Conservation (phyloP, 2,329 filamentous ascomycete genomes). For the Diaporthe ilicicola region DNA sequence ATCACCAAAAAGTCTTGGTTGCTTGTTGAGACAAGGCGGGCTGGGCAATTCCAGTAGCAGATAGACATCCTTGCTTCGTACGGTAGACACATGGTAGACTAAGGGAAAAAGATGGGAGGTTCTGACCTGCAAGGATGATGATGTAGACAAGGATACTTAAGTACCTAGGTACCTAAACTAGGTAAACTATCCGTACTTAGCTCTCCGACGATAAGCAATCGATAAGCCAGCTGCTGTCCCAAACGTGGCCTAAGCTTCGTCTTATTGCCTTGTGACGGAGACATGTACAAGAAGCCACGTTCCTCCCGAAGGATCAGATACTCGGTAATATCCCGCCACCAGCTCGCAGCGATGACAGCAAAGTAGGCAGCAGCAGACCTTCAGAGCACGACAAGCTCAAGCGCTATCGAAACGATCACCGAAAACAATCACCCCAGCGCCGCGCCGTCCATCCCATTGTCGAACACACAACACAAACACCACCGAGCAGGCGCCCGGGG, state of each 20-base stretch:
- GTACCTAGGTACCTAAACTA: no score
- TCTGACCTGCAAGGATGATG: no score
- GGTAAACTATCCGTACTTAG: background rate
- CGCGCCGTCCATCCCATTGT: background rate
- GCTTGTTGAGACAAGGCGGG: no score
- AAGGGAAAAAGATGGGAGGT: no score
- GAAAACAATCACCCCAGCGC: background rate
- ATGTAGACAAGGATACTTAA: no score
- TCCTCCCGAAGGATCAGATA: background rate
- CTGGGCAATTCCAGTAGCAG: no score
- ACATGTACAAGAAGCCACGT: conserved; percentile 12
- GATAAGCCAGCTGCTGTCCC: background rate
- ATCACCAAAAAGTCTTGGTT: no score
- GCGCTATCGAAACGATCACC: background rate
- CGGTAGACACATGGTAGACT: no score
- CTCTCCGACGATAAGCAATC: background rate
- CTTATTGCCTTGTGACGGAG: background rate
- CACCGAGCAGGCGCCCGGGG: background rate
- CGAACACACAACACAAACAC: background rate
- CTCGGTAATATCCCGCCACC: background rate
- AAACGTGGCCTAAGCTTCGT: conserved; percentile 23
- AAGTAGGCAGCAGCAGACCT: background rate
- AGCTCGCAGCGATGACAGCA: background rate
- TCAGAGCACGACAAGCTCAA: background rate
- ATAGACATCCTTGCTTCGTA: no score